Conservation (phyloP, 148 eudicot genomes). For the Vaccinium corymbosum region DNA sequence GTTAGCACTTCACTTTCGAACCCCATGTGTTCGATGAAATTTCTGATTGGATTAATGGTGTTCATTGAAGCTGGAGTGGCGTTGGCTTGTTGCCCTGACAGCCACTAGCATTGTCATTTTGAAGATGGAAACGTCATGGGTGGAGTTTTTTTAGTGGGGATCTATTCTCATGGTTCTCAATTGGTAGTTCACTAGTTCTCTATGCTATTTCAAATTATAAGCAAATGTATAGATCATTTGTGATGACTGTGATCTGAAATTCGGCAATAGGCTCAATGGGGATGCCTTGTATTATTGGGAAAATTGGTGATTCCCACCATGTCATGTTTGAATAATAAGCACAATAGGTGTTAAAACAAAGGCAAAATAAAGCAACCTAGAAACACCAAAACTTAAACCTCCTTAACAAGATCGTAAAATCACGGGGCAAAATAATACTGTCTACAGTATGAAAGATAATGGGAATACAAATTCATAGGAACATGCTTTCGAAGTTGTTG, state of each 20-base stretch:
- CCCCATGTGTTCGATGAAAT: slow-evolving; percentile 42
- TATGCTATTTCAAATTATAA: not conserved
- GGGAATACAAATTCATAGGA: not conserved
- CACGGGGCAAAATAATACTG: not conserved
- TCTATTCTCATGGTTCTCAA: not conserved
- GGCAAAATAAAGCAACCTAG: not conserved
- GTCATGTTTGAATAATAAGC: not conserved
- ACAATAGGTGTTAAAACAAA: not conserved
- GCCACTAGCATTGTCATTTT: too few species aligned
- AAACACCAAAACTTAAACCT: not conserved
- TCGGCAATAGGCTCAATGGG: not conserved
- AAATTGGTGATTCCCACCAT: not conserved
- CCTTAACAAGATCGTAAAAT: not conserved
- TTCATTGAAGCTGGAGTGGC: not conserved
- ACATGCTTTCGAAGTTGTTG: not conserved
- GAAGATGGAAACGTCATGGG: not conserved
- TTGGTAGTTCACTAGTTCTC: not conserved
- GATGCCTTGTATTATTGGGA: not conserved
- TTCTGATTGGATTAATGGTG: slow-evolving; percentile 18
- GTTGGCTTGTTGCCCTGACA: not conserved
- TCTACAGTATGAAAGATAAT: not conserved
- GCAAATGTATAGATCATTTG: not conserved
- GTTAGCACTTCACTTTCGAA: slow-evolving; percentile 15
- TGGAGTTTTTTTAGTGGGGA: not conserved
- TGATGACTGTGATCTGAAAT: not conserved